Evolutionary conservation across 2,329 filamentous ascomycete genomes (phyloP), one percentile per base, ranked within the genome.

Genomic region (Alternaria infectoria): DNA sequence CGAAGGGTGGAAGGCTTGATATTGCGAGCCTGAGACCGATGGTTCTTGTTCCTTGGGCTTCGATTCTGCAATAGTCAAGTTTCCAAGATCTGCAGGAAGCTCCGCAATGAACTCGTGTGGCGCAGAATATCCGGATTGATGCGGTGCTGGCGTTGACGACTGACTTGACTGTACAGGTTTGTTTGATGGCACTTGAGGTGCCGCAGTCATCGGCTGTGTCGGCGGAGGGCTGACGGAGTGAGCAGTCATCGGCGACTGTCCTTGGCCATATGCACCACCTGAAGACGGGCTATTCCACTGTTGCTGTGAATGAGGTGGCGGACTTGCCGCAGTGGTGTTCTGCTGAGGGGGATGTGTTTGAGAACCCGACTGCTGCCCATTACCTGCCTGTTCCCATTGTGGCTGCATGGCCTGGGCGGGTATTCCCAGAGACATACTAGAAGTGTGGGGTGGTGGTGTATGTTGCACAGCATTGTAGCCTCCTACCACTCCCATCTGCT

Each of bases 81-180:
- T 74, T n/a, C 72, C 74, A 51, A 78, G 23, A 36, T 79, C 75
- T 40, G 73, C 77, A 6, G 77, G 77, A 19, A 79, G 60, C 54
- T 79, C 77, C 6, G 76, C 77, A 26, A 79, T 69, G 54, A 78
- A 79, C 17, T 74, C 72, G 7, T 69, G 69, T 5, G 73, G 68
- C 5, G 54, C 51, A 52, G 69, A 25, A n/a, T 68, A 60, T 2
- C 50, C 44, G 19, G 54, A 11, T 10, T 64, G 45, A 36, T 69
- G 69, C 9, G 69, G 45, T 45, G 55, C 54, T 19, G 70, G 61
- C 6, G 63, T 66, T 2, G 70, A 64, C 36, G 59, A 59, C 28
- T 69, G 70, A 17, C 61, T 54, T 19, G 66, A 54, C 23, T 62
- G 61, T 11, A 58, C 54, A 40, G 67, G 56, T 5, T 58, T 52